Evolutionary conservation across 2,329 filamentous ascomycete genomes (phyloP).

Genomic region (Penicillium decumbens): DNA sequence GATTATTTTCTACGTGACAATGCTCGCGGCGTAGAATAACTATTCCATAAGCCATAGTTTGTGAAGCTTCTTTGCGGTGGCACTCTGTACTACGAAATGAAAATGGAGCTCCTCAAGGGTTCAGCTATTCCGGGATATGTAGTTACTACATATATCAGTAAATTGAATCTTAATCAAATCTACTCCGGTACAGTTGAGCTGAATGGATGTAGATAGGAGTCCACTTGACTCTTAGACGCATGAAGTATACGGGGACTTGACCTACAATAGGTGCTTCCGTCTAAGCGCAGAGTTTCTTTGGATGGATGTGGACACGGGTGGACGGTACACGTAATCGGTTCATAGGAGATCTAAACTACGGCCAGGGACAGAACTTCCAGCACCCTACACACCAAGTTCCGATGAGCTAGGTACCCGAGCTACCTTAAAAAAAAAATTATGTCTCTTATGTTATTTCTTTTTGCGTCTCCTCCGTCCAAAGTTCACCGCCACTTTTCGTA

Average conservation of each 20-base stretch:
- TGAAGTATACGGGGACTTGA: no score
- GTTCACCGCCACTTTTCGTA: slow-evolving; percentile 14
- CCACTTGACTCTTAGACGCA: no score
- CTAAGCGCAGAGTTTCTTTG: background rate
- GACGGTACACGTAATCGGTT: background rate
- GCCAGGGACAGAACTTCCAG: background rate
- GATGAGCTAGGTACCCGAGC: background rate
- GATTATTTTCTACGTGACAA: background rate
- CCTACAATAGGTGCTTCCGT: no score
- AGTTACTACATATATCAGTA: background rate
- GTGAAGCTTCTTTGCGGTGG: background rate
- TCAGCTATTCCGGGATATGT: background rate
- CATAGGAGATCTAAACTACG: background rate
- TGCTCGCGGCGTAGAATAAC: background rate
- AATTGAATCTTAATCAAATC: background rate
- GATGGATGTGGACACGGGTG: background rate
- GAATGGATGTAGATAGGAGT: no score
- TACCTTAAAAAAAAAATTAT: no score
- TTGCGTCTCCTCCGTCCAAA: background rate
- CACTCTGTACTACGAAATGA: background rate
- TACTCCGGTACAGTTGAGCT: no score
- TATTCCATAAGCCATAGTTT: background rate
- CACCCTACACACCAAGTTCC: background rate
- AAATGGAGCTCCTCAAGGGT: background rate
- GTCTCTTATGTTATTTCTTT: no score